These are phyloP conservation scores for Brassica napus DNA, from an alignment of 345 rosid genomes.

Conservation along the genomic window DNA sequence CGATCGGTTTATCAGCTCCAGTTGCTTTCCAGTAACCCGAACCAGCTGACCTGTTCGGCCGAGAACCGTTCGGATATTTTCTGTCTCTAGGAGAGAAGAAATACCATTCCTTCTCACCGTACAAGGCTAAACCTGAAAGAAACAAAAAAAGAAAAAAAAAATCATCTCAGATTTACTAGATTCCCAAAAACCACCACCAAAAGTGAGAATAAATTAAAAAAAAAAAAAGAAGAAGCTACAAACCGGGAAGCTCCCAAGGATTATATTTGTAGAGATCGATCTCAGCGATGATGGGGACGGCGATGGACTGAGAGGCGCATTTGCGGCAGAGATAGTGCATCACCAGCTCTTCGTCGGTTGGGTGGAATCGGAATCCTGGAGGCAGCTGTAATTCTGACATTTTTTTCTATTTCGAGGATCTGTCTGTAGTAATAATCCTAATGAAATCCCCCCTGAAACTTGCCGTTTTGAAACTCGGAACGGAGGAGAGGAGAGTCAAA, in stretches of 20 bases:
- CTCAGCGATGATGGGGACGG: conserved; percentile 80
- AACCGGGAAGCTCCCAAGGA: conserved; percentile 93
- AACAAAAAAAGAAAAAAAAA: no score
- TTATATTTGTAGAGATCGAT: conserved; percentile 84
- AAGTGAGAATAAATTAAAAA: not conserved
- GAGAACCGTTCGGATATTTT: conserved; percentile 93
- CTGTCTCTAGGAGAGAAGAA: conserved; percentile 86
- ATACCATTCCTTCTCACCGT: conserved; percentile 97
- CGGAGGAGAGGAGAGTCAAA: conserved; percentile 37
- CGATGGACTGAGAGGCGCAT: conserved; percentile 70
- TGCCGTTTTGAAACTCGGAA: conserved; percentile 54
- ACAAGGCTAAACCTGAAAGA: conserved; percentile 64
- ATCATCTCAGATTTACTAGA: conserved; percentile 5
- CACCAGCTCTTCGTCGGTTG: conserved; percentile 95
- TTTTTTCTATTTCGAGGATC: not conserved
- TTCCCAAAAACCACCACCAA: not conserved
- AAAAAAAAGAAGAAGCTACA: conserved; percentile 10
- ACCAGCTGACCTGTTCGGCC: conserved; percentile 94
- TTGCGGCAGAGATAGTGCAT: conserved; percentile 83
- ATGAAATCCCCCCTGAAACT: not conserved
- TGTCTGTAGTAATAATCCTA: no score
- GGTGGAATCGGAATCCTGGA: conserved; percentile 93
- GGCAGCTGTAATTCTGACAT: conserved; percentile 62
- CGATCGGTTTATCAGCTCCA: conserved; percentile 97
- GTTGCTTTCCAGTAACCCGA: conserved; percentile 97